Conservation (phyloP, 139 green algal species). For the Pycnococcus provasolii region DNA sequence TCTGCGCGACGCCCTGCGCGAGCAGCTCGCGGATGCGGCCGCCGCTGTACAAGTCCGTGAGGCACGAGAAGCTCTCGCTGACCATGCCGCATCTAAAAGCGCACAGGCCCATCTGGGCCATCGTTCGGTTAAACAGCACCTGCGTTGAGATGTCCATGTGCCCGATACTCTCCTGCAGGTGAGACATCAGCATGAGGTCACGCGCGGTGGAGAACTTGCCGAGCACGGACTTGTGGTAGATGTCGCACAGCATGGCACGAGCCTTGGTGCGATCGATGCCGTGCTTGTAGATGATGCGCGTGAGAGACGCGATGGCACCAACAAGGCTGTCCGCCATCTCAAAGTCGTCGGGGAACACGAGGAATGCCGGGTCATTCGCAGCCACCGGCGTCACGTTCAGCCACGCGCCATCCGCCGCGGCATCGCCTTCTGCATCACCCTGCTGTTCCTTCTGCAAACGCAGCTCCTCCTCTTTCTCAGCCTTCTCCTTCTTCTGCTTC, state of each 20-base stretch:
- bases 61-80: slow-evolving; percentile 71
- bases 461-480: slow-evolving; percentile 16
- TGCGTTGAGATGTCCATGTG: slow-evolving; percentile 88
- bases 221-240: slow-evolving; percentile 80
- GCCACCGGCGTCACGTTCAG: too few relatives aligned
- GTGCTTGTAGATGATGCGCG: slow-evolving; percentile 62
- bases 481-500: slow-evolving; percentile 20
- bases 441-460: slow-evolving; percentile 8
- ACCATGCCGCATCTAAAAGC: slow-evolving; percentile 85
- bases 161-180: slow-evolving; percentile 59
- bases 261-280: slow-evolving; percentile 96
- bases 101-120: slow-evolving; percentile 87
- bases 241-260: slow-evolving; percentile 85
- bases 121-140: slow-evolving; percentile 94
- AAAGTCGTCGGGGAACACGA: slow-evolving; percentile 36
- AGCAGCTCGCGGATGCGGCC: slow-evolving; percentile 94
- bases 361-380: slow-evolving; percentile 2
- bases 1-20: slow-evolving; percentile 57
- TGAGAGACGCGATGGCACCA: slow-evolving; percentile 32
- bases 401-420: too few relatives aligned
- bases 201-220: slow-evolving; percentile 82
- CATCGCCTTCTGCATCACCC: background rate
- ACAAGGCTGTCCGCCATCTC: background rate
- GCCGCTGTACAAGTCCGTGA: slow-evolving; percentile 85
- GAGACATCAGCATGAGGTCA: slow-evolving; percentile 91